Evolutionary conservation across 106 monocot genomes (phyloP).

Genomic region (Dactylorhiza incarnata): DNA sequence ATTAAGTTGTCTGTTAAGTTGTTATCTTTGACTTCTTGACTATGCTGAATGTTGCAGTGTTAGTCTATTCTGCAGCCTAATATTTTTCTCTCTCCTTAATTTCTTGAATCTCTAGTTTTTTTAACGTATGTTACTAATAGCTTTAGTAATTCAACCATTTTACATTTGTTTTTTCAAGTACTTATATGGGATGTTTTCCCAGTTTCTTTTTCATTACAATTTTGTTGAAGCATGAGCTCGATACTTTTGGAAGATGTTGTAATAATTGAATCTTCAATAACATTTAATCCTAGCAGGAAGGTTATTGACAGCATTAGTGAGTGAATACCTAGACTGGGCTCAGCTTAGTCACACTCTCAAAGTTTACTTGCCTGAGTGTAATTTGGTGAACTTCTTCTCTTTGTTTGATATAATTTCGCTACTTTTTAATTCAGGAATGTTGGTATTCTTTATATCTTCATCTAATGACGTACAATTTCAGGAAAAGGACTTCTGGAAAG

Average conservation of each 20-base stretch:
- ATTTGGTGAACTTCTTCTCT: conserved; percentile 55
- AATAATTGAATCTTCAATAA: not conserved
- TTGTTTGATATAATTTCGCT: conserved; percentile 3
- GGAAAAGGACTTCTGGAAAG: conserved; percentile 94
- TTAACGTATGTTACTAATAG: too few species aligned
- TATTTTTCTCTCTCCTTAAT: too few species aligned
- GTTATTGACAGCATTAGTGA: conserved; percentile 70
- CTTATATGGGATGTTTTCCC: too few species aligned
- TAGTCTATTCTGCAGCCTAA: too few species aligned
- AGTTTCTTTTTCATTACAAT: too few species aligned
- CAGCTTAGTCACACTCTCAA: conserved; percentile 84
- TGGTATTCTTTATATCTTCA: not conserved
- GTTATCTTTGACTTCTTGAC: too few species aligned
- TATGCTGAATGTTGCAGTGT: too few species aligned
- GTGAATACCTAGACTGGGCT: conserved; percentile 94
- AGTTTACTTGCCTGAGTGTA: conserved; percentile 94
- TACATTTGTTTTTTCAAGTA: too few species aligned
- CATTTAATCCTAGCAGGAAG: conserved; percentile 48
- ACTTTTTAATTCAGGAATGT: conserved; percentile 3
- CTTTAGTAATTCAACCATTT: too few species aligned
- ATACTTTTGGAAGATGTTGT: not conserved
- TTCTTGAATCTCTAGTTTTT: too few species aligned
- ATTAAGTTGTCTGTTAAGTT: too few species aligned
- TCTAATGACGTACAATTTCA: conserved; percentile 18
- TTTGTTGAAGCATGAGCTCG: too few species aligned